Base-by-base conservation (phyloP, 2,329 filamentous ascomycete species). In the Alternaria atra region DNA sequence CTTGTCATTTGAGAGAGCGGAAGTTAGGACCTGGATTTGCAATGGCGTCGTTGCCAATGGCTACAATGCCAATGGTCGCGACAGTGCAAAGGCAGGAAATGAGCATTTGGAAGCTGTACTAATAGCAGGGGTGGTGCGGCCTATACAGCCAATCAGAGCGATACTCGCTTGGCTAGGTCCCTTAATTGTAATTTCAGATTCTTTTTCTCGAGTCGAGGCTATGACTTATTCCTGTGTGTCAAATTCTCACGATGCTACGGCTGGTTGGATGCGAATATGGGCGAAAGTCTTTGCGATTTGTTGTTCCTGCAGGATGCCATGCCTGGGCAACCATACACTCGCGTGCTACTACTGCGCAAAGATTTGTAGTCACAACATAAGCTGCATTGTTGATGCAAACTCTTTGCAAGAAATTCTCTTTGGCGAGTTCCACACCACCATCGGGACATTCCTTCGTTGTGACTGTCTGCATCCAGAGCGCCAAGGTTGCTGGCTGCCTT, bases 131-230 rank as follows among this genome's bases (percentile, higher is more conserved):
- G 50, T 58, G 23, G 58, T 55, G 44, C 47, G 47, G 35, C 17
- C 32, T 50, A 37, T 32, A 56, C 61, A 64, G 61, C 71, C 67
- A 73, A 73, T 72, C 60, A 65, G 40, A 55, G 60, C 48, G 46
- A 37, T 30, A 39, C 46, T 59, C 44, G 58, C 64, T 59, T 67
- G 68, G 64, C 63, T 46, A 61, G 60, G 20, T 25, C 61, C 56
- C 66, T 57, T 68, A 65, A 66, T 67, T 52, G 68, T 67, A 73
- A 73, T 73, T 65, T 69, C 62, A 65, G 10, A 60, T 68, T 48
- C 58, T 55, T 63, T 52, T 53, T 52, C 48, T 46, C 51, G 63
- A 44, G 52, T 46, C 51, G 63, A 44, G 52, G 56, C 48, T 29
- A 52, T 40, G 40, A 29, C 51, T 29, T 58, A 56, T 58, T 59